These are phyloP conservation scores for Boletus speciosus DNA, from an alignment of 768 basidiomycete genomes.

Conservation along the genomic window DNA sequence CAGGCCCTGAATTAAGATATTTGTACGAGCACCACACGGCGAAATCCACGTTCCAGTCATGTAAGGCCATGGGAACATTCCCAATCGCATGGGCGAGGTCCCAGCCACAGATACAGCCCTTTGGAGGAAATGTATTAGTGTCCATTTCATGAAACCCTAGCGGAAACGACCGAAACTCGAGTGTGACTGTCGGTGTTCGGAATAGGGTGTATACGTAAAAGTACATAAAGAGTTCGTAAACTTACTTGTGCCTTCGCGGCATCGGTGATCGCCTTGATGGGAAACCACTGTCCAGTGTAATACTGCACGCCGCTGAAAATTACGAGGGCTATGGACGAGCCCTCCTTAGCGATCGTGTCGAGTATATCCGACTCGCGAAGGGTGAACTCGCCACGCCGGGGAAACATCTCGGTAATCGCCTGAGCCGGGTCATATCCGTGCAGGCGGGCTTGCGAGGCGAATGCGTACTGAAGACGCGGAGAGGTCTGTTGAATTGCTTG, in stretches of 20 bases:
- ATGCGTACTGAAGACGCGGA: constrained; percentile 70
- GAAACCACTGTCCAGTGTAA: constrained; percentile 95
- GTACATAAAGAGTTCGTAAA: constrained; percentile 20
- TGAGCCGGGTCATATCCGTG: constrained; percentile 74
- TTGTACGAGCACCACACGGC: constrained; percentile 99
- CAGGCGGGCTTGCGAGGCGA: constrained; percentile 82
- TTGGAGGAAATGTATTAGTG: constrained; percentile 12
- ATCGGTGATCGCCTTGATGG: constrained; percentile 77
- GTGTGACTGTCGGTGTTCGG: constrained; percentile 5
- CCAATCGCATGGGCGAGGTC: constrained; percentile 96
- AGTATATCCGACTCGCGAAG: constrained; percentile 91
- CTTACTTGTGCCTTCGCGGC: constrained; percentile 80
- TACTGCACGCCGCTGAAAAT: constrained; percentile 94
- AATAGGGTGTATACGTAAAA: constrained; percentile 26
- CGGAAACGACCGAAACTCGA: constrained; percentile 8
- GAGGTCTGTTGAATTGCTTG: constrained; percentile 10
- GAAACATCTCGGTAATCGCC: constrained; percentile 74
- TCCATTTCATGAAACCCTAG: constrained; percentile 7
- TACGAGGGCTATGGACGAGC: constrained; percentile 79
- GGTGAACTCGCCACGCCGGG: constrained; percentile 78
- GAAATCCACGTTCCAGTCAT: constrained; percentile 95
- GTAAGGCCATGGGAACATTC: constrained; percentile 84
- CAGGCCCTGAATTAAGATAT: constrained; percentile 95
- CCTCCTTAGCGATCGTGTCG: constrained; percentile 65
- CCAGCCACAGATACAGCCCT: constrained; percentile 95